These are phyloP conservation scores for Dictyostelium brefeldianum DNA, from an alignment of 78 protist species.

Conservation along the genomic window DNA sequence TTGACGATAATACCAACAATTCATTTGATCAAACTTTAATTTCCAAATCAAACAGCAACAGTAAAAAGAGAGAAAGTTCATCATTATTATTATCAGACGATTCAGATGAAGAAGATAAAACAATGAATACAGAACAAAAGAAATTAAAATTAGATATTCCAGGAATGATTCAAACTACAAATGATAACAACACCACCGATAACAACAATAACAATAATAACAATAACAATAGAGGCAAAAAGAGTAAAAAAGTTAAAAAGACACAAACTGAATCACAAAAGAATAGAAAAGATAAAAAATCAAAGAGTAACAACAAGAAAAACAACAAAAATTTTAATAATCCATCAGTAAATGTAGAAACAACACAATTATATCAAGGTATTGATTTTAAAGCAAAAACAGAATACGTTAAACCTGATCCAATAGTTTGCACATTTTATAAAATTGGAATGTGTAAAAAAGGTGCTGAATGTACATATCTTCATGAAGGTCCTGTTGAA, in stretches of 20 bases:
- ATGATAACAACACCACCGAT: background rate
- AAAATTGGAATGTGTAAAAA: conserved; percentile 67
- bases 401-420: background rate
- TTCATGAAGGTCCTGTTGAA: conserved; percentile 69
- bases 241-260: conserved; percentile 22
- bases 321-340: background rate
- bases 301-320: background rate
- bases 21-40: background rate
- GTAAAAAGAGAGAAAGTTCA: background rate
- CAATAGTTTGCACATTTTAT: conserved; percentile 37
- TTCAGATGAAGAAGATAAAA: background rate
- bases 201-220: background rate
- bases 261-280: background rate
- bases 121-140: background rate
- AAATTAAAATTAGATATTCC: background rate
- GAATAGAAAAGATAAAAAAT: background rate
- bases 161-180: background rate
- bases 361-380: conserved; percentile 30
- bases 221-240: background rate
- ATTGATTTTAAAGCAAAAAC: conserved; percentile 57
- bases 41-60: background rate
- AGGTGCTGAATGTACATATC: conserved; percentile 66
- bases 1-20: background rate
- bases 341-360: background rate
- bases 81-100: background rate